Conservation (phyloP, 495 filamentous ascomycete species). For the Penicillium angulare region DNA sequence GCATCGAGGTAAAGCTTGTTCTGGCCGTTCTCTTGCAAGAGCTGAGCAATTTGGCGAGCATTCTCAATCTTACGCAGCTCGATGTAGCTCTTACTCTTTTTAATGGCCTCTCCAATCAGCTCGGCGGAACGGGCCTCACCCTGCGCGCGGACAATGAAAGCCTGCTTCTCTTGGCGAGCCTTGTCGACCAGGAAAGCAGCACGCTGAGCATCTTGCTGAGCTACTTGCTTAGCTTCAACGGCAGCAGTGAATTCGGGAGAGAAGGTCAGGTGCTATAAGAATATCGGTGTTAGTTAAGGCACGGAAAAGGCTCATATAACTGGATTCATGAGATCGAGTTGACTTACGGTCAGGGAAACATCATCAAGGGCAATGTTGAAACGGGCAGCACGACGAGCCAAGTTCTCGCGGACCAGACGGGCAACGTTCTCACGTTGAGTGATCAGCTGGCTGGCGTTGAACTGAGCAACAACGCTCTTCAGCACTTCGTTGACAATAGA, state of each 20-base stretch:
- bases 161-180: conserved; percentile 98
- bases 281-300: not conserved
- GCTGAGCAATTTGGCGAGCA: conserved; percentile 77
- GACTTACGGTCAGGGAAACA: conserved; percentile 88
- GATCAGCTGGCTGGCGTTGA: conserved; percentile 97
- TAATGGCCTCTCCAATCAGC: conserved; percentile 97
- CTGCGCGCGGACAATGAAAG: conserved; percentile 96
- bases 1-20: conserved; percentile 94
- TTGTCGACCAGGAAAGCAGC: conserved; percentile 98
- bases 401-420: conserved; percentile 85
- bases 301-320: conserved; percentile 13
- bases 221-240: conserved; percentile 98
- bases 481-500: conserved; percentile 98
- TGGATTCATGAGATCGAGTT: not conserved
- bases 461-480: conserved; percentile 98
- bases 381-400: conserved; percentile 83
- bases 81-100: conserved; percentile 96
- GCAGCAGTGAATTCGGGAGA: conserved; percentile 98
- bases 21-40: conserved; percentile 79
- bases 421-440: conserved; percentile 97
- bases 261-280: conserved; percentile 86
- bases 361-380: conserved; percentile 98
- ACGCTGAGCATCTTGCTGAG: conserved; percentile 96
- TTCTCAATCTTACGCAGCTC: conserved; percentile 98
- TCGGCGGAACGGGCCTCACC: conserved; percentile 98